Base-by-base conservation (phyloP, 2,329 filamentous ascomycete genomes). In the Aureobasidium vineae region DNA sequence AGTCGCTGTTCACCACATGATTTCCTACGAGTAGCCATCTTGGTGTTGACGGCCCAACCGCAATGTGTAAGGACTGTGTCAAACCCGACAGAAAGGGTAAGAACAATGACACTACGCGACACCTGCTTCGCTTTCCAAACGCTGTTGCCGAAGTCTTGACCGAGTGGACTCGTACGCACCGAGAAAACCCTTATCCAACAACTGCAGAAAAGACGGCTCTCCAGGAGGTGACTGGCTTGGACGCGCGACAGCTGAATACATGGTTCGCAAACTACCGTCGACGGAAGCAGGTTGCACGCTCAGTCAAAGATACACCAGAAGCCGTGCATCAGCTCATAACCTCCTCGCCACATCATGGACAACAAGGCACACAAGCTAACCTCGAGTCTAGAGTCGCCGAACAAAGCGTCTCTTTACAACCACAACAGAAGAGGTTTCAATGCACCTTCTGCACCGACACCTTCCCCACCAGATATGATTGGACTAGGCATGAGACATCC, bases 401-500 rank as follows among this genome's bases (percentile, higher is more conserved):
- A 19, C 16, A 53, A 21, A 19, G 19, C 2, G 19, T n/a, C 5
- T 13, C 11, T 21, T 31, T 53, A 1, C n/a, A 5, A 6, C 21
- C 19, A 6, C 50, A 36, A 11, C 16, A 38, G 31, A 54, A 23
- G n/a, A 54, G 19, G 16, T 85, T 83, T 69, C 83, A 86, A 71
- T 86, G 83, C 72, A 86, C 83, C 1, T 86, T 86, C 73, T 86
- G 83, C 69, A 81, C 81, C 10, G 83, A 85, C 68, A 81, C 81
- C 0, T 86, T 85, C 71, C 77, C 81, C 61, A 81, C 82, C 23
- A 86, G 85, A 68, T 85, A 85, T 73, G 83, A 86, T 73, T 86
- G 83, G 83, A 82, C 84, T 54, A 80, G 88, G 67, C 88, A 91
- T 74, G 88, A 91, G 72, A 57, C 79, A 86, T 69, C 88, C 85